A percentile compares a stretch with the other conserved stretches of the same genome.
These are phyloP conservation scores for Aspergillus clavatus DNA, from an alignment of 2,329 filamentous ascomycete species.

Conservation along the genomic window DNA sequence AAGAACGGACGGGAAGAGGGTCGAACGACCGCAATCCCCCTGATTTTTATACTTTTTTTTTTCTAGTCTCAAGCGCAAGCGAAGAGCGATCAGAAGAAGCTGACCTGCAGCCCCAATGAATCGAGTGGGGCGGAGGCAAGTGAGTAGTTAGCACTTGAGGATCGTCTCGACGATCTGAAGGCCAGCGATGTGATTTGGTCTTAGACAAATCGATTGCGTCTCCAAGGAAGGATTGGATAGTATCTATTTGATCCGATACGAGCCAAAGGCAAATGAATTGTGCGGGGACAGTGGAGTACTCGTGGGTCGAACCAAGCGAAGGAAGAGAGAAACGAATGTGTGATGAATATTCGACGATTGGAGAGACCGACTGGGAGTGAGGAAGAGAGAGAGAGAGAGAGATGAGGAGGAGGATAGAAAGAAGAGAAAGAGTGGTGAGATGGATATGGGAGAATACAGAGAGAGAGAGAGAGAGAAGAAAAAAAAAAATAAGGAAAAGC, in stretches of 20 bases:
- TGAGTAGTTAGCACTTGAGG: background rate
- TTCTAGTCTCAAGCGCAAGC: background rate
- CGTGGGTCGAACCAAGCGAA: background rate
- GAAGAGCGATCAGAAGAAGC: background rate
- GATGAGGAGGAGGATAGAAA: background rate
- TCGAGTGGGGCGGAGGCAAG: background rate
- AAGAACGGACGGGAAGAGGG: constrained; percentile 1
- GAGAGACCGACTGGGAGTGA: background rate
- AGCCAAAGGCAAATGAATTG: background rate
- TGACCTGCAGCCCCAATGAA: background rate
- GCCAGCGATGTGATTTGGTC: background rate
- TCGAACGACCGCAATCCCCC: background rate
- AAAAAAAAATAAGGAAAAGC: background rate
- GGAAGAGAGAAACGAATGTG: background rate
- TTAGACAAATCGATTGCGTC: background rate
- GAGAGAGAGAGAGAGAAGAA: background rate
- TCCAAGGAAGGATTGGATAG: background rate
- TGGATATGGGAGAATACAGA: background rate
- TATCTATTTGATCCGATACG: background rate
- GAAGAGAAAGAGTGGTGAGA: background rate
- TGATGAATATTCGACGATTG: background rate
- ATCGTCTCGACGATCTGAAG: background rate
- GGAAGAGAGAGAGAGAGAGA: background rate
- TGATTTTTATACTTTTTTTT: background rate
- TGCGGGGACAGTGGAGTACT: background rate